A percentile compares a stretch with the other conserved stretches of the same genome.
Evolutionary conservation across 2,329 filamentous ascomycete species (phyloP).

Genomic region (Myrmaecium sp.): DNA sequence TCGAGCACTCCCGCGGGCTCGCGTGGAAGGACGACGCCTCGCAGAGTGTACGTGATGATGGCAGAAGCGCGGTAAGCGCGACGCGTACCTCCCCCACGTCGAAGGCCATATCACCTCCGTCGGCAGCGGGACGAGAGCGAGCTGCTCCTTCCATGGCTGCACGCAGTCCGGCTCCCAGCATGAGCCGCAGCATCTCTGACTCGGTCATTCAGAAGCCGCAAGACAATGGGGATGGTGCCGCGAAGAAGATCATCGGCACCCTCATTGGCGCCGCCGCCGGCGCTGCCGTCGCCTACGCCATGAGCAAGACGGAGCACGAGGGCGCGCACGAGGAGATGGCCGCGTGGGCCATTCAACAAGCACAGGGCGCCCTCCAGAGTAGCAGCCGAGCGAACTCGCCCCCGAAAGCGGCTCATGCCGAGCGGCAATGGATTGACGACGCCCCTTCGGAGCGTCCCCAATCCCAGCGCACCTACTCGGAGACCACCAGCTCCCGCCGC

Average conservation of each 20-base stretch:
- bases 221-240: conserved; percentile 29
- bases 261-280: conserved; percentile 66
- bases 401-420: too few relatives aligned
- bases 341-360: conserved; percentile 11
- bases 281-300: conserved; percentile 59
- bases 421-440: neutral
- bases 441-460: conserved; percentile 4
- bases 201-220: conserved; percentile 13
- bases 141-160: conserved; percentile 6
- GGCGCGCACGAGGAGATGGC: conserved; percentile 26
- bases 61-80: conserved; percentile 5
- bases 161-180: conserved; percentile 10
- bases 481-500: conserved; percentile 9
- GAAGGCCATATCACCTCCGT: conserved; percentile 1
- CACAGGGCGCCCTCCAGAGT: conserved; percentile 4
- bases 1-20: conserved; percentile 28
- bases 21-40: conserved; percentile 19
- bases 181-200: conserved; percentile 17
- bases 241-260: conserved; percentile 54
- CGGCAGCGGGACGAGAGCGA: conserved; percentile 5
- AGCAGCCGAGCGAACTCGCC: conserved; percentile 1
- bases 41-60: conserved; percentile 15
- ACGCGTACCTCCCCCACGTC: conserved; percentile 8
- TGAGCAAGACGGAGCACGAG: conserved; percentile 43
- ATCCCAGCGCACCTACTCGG: conserved; percentile 10